Base-by-base conservation (phyloP, 208 protist genomes). In the Leishmania gerbilli region DNA sequence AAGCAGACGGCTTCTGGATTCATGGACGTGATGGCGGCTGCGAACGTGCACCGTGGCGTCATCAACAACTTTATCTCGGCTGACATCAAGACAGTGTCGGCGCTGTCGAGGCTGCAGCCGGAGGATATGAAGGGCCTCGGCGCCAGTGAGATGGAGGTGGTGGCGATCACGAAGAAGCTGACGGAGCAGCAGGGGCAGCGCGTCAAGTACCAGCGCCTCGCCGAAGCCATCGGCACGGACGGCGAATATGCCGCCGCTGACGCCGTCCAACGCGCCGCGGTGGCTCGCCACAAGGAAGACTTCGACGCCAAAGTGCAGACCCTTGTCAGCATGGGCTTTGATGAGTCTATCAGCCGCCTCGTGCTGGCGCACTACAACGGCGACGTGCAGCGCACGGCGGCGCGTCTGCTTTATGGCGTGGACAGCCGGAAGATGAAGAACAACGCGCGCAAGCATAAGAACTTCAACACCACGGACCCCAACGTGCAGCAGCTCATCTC, bases 331-430 rank as follows among this genome's bases (percentile, higher is more conserved):
- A 90, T 95, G 89, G 92, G 93, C 47, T 97, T 93, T 71, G 82
- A 84, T 11, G 88, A 80, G 77, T 67, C 71, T 7, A 82, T 90
- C 67, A 81, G 82, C 42, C 88, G 89, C 42, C 79, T 93, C 1
- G 84, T 90, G 6, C 83, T 96, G 34, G 93, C 92, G 19, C 94
- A 95, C 81, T 96, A 95, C 86, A 94, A 95, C 87, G 91, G 91
- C 72, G 88, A 95, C 58, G 89, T 95, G 69, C 79, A 97, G 78
- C 91, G 90, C 82, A 85, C 90, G 0, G 89, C 88, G 7, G 88
- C 87, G 0, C 90, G 90, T 21, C 87, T 96, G 11, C 77, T 97
- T 62, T 89, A 87, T 72, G 91, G 89, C 62, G 79, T 92, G 42
- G 81, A 92, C 79, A 64, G 65, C 56, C 78, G 69, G 6, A 80